Percentiles rank a stretch among this genome's conserved stretches.
Conservation (phyloP, 176 grass and related monocot species). For the Poa pratensis region DNA sequence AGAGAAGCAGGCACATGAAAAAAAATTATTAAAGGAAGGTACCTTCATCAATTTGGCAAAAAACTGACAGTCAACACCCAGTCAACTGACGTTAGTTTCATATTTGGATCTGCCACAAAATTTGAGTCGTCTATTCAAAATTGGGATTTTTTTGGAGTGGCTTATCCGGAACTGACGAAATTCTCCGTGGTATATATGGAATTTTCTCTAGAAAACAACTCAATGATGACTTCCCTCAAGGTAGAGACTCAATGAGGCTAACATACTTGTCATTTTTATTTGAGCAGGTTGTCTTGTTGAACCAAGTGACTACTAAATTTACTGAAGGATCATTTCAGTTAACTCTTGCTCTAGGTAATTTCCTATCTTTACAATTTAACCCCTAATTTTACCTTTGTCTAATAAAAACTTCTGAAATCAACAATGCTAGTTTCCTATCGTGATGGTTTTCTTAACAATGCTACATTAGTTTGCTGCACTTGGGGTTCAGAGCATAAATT, state of each 20-base stretch:
- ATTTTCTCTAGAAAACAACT: slow-evolving; percentile 13
- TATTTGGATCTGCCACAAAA: not conserved
- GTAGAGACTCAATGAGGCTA: slow-evolving; percentile 22
- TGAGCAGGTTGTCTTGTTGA: slow-evolving; percentile 88
- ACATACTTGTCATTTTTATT: slow-evolving; percentile 34
- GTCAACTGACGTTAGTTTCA: not conserved
- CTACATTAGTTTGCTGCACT: slow-evolving; percentile 3
- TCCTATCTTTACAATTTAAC: slow-evolving; percentile 8
- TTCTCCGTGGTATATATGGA: not conserved
- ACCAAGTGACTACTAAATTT: slow-evolving; percentile 97
- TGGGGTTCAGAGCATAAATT: not conserved
- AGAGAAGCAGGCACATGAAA: slow-evolving; percentile 14
- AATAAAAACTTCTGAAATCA: slow-evolving; percentile 14
- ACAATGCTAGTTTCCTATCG: not conserved
- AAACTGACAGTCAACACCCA: not conserved
- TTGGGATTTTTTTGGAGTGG: not conserved
- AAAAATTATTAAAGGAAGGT: not conserved
- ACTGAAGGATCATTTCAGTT: slow-evolving; percentile 87
- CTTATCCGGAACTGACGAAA: not conserved
- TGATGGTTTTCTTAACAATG: not conserved
- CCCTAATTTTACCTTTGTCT: not conserved
- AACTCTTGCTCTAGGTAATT: slow-evolving; percentile 88
- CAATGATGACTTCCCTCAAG: not conserved
- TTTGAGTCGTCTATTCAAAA: not conserved
- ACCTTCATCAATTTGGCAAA: not conserved